Percentiles rank a stretch among this genome's conserved stretches.
Evolutionary conservation across 176 grass and related monocot species (phyloP).

Genomic region (Raddia guianensis): DNA sequence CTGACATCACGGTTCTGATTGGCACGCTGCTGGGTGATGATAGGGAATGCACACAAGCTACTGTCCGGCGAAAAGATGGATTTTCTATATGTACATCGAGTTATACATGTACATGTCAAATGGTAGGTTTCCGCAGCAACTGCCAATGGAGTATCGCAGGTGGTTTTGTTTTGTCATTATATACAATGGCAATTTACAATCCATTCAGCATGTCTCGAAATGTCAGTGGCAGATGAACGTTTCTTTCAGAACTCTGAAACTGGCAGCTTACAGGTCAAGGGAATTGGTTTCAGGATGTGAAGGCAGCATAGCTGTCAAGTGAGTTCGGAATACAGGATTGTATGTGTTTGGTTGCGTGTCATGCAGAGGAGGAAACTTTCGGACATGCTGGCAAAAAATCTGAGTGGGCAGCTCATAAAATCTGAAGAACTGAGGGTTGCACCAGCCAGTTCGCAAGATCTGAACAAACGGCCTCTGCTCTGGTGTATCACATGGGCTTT

Average conservation of each 20-base stretch:
- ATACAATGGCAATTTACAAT: too few relatives aligned
- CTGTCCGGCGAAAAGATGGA: too few relatives aligned
- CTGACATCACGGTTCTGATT: background rate
- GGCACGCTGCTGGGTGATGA: background rate
- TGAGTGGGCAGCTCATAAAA: background rate
- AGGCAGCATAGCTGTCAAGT: background rate
- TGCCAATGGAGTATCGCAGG: background rate
- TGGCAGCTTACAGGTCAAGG: background rate
- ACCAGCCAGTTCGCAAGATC: background rate
- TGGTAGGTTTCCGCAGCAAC: background rate
- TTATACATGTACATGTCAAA: background rate
- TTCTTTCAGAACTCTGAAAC: background rate
- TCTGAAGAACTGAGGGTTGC: background rate
- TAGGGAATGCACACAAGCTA: background rate
- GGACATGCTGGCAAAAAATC: background rate
- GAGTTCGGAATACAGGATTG: background rate
- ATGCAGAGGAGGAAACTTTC: background rate
- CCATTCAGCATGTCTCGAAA: background rate
- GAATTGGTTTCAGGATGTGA: background rate
- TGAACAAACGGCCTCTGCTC: background rate
- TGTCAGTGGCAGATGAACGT: background rate
- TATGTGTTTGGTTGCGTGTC: too few relatives aligned
- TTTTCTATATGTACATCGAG: too few relatives aligned
- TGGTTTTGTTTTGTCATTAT: background rate
- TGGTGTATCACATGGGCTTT: too few relatives aligned